Conservation (phyloP, 306 rosid genomes). For the Betula pendula region DNA sequence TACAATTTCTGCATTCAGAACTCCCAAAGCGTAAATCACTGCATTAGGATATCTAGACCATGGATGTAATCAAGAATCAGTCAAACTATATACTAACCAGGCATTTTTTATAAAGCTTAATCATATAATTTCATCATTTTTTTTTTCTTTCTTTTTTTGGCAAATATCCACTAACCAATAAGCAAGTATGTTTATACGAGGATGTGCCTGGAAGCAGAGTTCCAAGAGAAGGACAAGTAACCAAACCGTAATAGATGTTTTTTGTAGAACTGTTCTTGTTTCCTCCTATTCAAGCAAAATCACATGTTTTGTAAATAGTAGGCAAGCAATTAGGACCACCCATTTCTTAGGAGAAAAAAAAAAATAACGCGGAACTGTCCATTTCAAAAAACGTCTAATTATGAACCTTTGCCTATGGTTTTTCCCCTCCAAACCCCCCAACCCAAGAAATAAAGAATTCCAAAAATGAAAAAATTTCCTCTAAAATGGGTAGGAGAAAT, state of each 20-base stretch:
- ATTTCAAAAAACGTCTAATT: neutral
- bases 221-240: constrained; percentile 8
- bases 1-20: neutral
- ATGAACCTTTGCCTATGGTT: neutral
- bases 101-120: neutral
- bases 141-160: neutral
- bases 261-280: neutral
- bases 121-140: neutral
- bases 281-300: constrained; percentile 10
- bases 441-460: neutral
- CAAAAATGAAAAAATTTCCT: no score
- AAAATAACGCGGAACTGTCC: neutral
- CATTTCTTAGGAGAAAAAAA: neutral
- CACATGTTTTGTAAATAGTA: constrained; percentile 18
- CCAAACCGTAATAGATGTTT: neutral
- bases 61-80: neutral
- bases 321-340: constrained; percentile 24
- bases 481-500: no score
- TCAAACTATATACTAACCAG: neutral
- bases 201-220: constrained; percentile 3
- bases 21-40: neutral
- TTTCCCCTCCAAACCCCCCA: no score
- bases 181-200: neutral
- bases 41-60: neutral
- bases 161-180: neutral